phyloP scores from a whole-genome alignment of 768 basidiomycete genomes.

The Sarcodon aspratus region DNA sequence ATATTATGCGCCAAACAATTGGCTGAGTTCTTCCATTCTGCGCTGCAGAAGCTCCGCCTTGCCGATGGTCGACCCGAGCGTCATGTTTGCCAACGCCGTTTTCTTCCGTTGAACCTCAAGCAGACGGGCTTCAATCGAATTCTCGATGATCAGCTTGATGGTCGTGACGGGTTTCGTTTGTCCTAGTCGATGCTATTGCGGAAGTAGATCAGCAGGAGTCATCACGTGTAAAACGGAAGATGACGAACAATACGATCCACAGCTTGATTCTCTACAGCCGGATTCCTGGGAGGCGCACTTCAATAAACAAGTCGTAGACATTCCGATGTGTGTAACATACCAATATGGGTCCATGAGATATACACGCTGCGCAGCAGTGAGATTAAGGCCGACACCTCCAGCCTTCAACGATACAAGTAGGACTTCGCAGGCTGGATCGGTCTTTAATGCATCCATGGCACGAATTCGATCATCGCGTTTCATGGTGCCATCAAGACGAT shows the following conservation, averaged over 20 bases:
- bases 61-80: conserved; percentile 76
- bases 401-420: conserved; percentile 93
- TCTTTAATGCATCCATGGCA: conserved; percentile 88
- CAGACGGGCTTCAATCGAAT: conserved; percentile 87
- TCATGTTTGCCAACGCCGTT: conserved; percentile 89
- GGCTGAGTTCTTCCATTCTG: conserved; percentile 78
- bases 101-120: conserved; percentile 94
- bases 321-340: conserved; percentile 25
- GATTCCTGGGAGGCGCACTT: conserved; percentile 53
- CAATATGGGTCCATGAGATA: conserved; percentile 98
- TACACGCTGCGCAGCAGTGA: conserved; percentile 87
- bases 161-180: conserved; percentile 89
- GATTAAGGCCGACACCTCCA: conserved; percentile 93
- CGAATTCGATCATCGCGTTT: conserved; percentile 86
- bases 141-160: conserved; percentile 87
- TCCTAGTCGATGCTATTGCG: conserved; percentile 79
- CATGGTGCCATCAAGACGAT: conserved; percentile 96
- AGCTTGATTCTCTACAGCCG: conserved; percentile 95
- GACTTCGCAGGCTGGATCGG: conserved; percentile 86
- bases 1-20: conserved; percentile 45
- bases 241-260: conserved; percentile 87
- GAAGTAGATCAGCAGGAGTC: background rate
- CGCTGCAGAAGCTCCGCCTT: conserved; percentile 82
- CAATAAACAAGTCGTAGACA: background rate
- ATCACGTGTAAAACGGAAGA: background rate